Evolutionary conservation across 1,284 basidiomycete genomes (phyloP), one percentile per base, ranked within the genome.

Genomic region (Tremellales sp.): DNA sequence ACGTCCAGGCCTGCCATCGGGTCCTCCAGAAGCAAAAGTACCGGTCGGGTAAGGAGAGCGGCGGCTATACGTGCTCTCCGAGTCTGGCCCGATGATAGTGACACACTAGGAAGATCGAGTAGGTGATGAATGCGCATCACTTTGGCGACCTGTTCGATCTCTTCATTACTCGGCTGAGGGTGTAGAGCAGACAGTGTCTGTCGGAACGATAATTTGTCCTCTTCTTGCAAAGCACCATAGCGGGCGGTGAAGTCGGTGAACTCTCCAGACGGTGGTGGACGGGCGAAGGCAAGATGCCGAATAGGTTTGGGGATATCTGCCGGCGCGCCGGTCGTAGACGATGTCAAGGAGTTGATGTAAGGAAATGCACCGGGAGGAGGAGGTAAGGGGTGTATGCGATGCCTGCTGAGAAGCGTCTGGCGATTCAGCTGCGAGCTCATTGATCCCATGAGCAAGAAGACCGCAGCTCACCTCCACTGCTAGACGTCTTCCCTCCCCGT

Each of bases 191-290:
- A 61, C 7, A 73, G 48, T 1, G 61, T 66, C 39, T 65, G 44
- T 1, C 60, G 55, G 35, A 87, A 81, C 45, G 81, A 84, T 56
- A 89, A 76, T 29, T 80, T 78, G 65, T 93, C 89, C 64, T 86
- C 87, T 33, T 93, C 89, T 17, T 86, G 78, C 33, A 92, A 79
- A 0, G 87, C 84, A 21, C 88, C 89, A 65, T 93, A 97, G 3
- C 90, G 82, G 1, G 89, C 88, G 0, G 89, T 88, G 65, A 86
- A 94, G 72, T 96, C 91, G 53, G 86, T 86, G 71, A 96, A 97
- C n/a, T 80, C 87, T 5, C 85, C 79, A 0, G 82, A 80, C 0
- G 79, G 72, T 0, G 79, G 77, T 36, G 84, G 79, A 51, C 86
- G 82, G 0, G 84, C 80, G 62, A 91, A 91, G 0, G 85, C 85